Conservation (phyloP, 495 filamentous ascomycete species). For the Corynascus novoguineensis region DNA sequence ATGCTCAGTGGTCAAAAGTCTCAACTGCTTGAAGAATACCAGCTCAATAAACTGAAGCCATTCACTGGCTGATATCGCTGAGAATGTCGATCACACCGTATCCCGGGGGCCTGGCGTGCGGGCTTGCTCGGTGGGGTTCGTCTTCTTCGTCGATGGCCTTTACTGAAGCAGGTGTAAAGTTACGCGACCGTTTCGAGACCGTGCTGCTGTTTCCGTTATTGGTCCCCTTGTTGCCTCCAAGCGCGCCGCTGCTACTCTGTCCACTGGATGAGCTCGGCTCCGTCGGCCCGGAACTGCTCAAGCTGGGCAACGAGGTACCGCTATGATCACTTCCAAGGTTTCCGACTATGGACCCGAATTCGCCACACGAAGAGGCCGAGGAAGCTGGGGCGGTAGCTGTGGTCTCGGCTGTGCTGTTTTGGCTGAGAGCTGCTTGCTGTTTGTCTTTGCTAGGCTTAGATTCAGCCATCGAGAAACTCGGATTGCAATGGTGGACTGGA, state of each 20-base stretch:
- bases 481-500: constrained; percentile 25
- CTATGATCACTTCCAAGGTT: not conserved
- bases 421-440: constrained; percentile 17
- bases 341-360: constrained; percentile 3
- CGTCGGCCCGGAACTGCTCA: not conserved
- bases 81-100: constrained; percentile 8
- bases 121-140: constrained; percentile 33
- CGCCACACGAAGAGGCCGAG: not conserved
- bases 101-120: constrained; percentile 16
- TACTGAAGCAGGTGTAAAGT: constrained; percentile 41
- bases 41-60: not conserved
- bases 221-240: not conserved
- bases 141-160: constrained; percentile 39
- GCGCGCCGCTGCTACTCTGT: not conserved
- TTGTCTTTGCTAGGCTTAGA: constrained; percentile 39
- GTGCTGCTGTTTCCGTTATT: not conserved
- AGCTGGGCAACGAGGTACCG: not conserved
- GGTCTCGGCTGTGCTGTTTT: not conserved
- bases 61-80: not conserved
- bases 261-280: not conserved
- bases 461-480: constrained; percentile 30
- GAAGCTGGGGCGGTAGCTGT: not conserved
- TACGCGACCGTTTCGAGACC: constrained; percentile 35
- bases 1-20: not conserved
- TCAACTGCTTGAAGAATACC: not conserved